Evolutionary conservation across 192 early-diverging fungal genomes (phyloP).

Genomic region (Mortierella hygrophila): DNA sequence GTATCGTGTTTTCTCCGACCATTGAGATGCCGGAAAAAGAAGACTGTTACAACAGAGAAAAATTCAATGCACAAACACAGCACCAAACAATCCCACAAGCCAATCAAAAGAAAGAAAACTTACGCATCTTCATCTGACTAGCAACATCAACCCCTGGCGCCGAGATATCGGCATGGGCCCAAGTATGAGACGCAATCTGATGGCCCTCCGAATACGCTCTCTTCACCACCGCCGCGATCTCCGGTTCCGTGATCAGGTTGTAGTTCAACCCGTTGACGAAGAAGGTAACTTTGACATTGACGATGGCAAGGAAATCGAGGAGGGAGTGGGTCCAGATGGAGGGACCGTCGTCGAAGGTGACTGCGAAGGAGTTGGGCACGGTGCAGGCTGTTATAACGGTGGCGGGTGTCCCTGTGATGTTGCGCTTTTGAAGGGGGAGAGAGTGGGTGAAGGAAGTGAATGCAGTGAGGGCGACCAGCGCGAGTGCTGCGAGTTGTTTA

Average conservation of each 20-base stretch:
- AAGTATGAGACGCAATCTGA: slow-evolving; percentile 71
- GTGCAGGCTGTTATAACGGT: slow-evolving; percentile 48
- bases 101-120: not conserved
- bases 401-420: not conserved
- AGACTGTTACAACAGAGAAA: no score
- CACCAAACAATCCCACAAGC: no score
- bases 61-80: no score
- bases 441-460: not conserved
- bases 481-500: not conserved
- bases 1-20: not conserved
- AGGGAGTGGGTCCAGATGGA: slow-evolving; percentile 28
- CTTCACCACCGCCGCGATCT: slow-evolving; percentile 59
- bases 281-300: slow-evolving; percentile 49
- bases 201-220: slow-evolving; percentile 65
- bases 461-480: not conserved
- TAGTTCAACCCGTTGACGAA: slow-evolving; percentile 56
- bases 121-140: slow-evolving; percentile 24
- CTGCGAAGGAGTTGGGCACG: slow-evolving; percentile 58
- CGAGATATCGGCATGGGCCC: slow-evolving; percentile 59
- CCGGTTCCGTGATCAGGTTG: slow-evolving; percentile 25
- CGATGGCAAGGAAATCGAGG: slow-evolving; percentile 37
- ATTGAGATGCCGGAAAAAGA: no score
- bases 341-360: slow-evolving; percentile 80
- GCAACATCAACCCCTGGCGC: slow-evolving; percentile 30
- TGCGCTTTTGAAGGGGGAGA: slow-evolving; percentile 14